Base-by-base conservation (phyloP, 2,329 filamentous ascomycete genomes). In the Aureobasidium zeae region DNA sequence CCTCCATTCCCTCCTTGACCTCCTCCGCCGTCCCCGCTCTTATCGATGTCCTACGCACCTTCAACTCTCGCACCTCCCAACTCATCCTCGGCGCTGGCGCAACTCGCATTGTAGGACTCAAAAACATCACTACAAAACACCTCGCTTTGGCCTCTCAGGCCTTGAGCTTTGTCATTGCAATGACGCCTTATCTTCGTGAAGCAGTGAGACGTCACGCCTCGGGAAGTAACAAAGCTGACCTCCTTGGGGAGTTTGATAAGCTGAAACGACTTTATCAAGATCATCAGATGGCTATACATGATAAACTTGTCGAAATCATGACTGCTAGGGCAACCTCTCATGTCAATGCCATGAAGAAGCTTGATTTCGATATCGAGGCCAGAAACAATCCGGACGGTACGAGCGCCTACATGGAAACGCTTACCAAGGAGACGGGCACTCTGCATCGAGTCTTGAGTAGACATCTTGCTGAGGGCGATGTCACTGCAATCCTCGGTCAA, bases 61-160 rank as follows among this genome's bases (percentile, higher is more conserved):
- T 96, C 72, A 95, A 98, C 62, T 95, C 87, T 2, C 82, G 91
- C 15, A 88, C 88, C 46, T 93, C 84, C n/a, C 91, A 98, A 60
- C 75, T 98, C 46, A 95, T 98, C 51, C 78, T 98, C 5, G 91
- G 91, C 1, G 91, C 91, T 1, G 91, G 91, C 4, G 91, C 91
- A 3, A 95, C 86, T 4, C 74, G 79, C 25, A 87, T 83, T 17
- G 91, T 88, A 1, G 89, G 89, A 0, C 70, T 98, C 15, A 94
- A 87, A 61, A 95, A 95, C 57, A 98, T 98, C 60, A 94, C 86
- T 0, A 94, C 91, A 0, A 91, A 91, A 55, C 89, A 98, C 63
- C 74, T 98, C 2, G 88, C 91, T 0, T 77, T 96, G 13, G 88
- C 91, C 2, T 88, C 84, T 0, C 89, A 95, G 61, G 84, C 88